Base-by-base conservation (phyloP, 2,329 filamentous ascomycete species). In the Pyricularia sp. region DNA sequence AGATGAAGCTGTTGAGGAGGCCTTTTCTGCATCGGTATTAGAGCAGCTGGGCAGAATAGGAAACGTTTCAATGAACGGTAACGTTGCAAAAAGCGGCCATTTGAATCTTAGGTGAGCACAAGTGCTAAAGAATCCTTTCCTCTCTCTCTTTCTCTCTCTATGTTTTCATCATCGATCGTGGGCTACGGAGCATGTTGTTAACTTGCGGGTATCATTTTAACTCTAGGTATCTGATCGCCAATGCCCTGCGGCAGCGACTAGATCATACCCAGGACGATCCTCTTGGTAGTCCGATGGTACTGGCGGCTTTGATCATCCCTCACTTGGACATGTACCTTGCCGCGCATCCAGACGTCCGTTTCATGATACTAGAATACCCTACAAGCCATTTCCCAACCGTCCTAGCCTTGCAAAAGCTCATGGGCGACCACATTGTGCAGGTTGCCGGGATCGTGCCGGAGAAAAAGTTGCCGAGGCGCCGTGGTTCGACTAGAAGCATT, bases 241-340 rank as follows among this genome's bases (percentile, higher is more conserved):
- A 80, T 67, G 82, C 82, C 4, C 84, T 87, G 80, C 84, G 87
- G 71, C 76, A 79, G 0, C 83, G 82, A 67, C 72, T 78, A 3
- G 78, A 79, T 65, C 81, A 84, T 66, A 78, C 77, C 3, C 77
- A 79, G 35, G 79, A 81, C 65, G 84, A 83, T 68, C 83, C 82
- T 0, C 82, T 85, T 66, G 76, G 77, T 19, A 81, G 84, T 68
- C 78, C 82, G 1, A 75, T 79, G 26, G 74, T 83, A 19, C 77
- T 88, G 2, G 84, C 85, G 2, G 81, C 81, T 0, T 76, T 86
- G 2, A 78, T 88, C 26, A 76, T 87, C 53, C 83, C 84, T 1
- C 83, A 86, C 66, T 76, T 88, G 1, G 85, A 88, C 69, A 80
- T 80, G 0, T 87, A 85, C 67, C 75, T 88, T 62, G 77, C 80